These are phyloP conservation scores for Immersiella caudata DNA, from an alignment of 495 filamentous ascomycete species.

Conservation along the genomic window DNA sequence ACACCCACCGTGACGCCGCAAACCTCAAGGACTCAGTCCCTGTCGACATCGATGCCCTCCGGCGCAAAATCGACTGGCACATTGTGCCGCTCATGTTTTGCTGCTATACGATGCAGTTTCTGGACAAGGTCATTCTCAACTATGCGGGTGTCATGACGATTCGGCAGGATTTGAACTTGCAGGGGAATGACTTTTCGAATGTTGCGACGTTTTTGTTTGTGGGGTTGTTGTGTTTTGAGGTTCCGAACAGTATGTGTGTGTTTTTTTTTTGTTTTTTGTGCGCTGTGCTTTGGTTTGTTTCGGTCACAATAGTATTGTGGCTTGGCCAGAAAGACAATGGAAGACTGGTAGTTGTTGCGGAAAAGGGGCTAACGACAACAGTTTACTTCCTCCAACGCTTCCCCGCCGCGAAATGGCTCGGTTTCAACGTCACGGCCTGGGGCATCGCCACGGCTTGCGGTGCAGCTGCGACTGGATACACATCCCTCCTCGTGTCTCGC, in stretches of 20 bases:
- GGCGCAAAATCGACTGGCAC: slow-evolving; percentile 36
- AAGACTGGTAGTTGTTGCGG: background rate
- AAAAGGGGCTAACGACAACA: slow-evolving; percentile 1
- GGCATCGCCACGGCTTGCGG: slow-evolving; percentile 40
- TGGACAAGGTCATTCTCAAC: slow-evolving; percentile 64
- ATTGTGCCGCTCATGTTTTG: slow-evolving; percentile 54
- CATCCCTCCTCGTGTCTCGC: slow-evolving; percentile 46
- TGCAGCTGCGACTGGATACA: slow-evolving; percentile 39
- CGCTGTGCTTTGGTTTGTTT: too few relatives aligned
- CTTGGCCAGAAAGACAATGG: too few relatives aligned
- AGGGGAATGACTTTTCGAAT: slow-evolving; percentile 36
- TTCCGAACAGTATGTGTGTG: slow-evolving; percentile 31
- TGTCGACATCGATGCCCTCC: slow-evolving; percentile 23
- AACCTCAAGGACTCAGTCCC: slow-evolving; percentile 11
- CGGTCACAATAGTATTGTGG: background rate
- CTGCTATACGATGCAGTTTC: slow-evolving; percentile 63
- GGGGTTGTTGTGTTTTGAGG: slow-evolving; percentile 29
- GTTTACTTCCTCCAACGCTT: slow-evolving; percentile 53
- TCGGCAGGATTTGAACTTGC: slow-evolving; percentile 25
- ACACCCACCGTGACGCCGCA: slow-evolving; percentile 29
- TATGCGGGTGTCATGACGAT: slow-evolving; percentile 37
- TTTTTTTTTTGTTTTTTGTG: too few relatives aligned
- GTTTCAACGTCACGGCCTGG: slow-evolving; percentile 58
- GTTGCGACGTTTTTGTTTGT: slow-evolving; percentile 35
- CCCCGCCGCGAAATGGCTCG: slow-evolving; percentile 61